Conservation (phyloP, 2,329 filamentous ascomycete species). For the Camillea tinctor region DNA sequence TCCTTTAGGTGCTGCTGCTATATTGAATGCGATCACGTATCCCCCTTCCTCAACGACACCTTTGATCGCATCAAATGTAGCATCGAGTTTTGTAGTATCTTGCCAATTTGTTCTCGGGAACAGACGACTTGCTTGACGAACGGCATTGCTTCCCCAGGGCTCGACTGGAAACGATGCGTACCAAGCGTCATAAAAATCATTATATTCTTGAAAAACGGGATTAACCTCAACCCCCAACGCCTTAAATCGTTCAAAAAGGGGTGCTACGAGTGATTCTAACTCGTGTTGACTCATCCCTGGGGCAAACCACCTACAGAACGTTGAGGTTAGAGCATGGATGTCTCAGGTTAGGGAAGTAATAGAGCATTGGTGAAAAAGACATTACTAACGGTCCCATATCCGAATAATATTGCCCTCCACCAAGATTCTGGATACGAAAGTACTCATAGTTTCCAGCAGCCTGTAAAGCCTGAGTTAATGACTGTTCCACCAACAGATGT, state of each 20-base stretch:
- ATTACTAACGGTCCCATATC: conserved; percentile 21
- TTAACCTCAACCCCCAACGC: conserved; percentile 30
- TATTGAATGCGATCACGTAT: conserved; percentile 20
- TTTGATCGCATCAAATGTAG: conserved; percentile 33
- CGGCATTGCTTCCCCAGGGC: conserved; percentile 27
- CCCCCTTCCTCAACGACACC: conserved; percentile 25
- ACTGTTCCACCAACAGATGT: no score
- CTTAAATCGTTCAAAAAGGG: conserved; percentile 21
- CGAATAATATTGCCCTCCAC: conserved; percentile 23
- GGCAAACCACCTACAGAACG: background rate
- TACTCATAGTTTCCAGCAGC: conserved; percentile 27
- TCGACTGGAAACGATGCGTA: conserved; percentile 39
- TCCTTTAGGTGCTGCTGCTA: conserved; percentile 24
- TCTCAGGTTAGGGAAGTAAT: background rate
- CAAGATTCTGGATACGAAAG: conserved; percentile 15
- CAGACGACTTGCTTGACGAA: conserved; percentile 38
- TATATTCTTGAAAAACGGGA: conserved; percentile 34
- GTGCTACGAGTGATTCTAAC: background rate
- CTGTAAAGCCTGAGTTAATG: no score
- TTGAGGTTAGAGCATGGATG: background rate
- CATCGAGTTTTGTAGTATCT: conserved; percentile 31
- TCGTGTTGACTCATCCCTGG: background rate
- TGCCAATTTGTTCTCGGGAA: conserved; percentile 40
- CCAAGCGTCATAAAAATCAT: conserved; percentile 38
- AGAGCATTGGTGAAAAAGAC: background rate